Evolutionary conservation across 768 basidiomycete species (phyloP), one percentile per base, ranked within the genome.

Genomic region (Calvatia gigantea): DNA sequence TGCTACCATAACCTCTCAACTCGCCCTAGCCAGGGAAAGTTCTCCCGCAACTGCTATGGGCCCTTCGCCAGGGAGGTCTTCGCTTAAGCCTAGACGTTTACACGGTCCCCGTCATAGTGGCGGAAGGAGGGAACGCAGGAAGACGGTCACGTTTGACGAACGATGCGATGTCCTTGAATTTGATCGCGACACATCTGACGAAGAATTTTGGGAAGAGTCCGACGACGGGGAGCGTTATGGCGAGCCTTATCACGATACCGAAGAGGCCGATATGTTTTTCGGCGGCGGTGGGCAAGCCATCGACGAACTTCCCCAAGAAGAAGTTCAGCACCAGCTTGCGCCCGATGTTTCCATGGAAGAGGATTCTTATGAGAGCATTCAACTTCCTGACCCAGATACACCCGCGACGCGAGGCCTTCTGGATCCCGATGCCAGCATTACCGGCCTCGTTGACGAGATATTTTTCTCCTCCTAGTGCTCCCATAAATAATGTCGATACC

Each of bases 131-230:
- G 80, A 82, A 61, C 77, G 82, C 27, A 69, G 87, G 58, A 93
- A 91, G 67, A 91, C 83, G 0, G 92, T 94, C 25, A 88, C 83
- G 1, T 94, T 89, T 56, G 80, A 86, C 65, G 86, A 89, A 59
- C 78, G 83, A 9, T 89, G 87, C 60, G 91, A 94, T 58, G 90
- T 94, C 9, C 69, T 92, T 28, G 90, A 92, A 64, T 91, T 90
- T 65, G 86, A 89, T 54, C 72, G 78, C 17, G 87, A 88, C 15
- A 56, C 54, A 11, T 56, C 54, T 6, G 66, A 67, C 19, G 67
- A 73, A 31, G 67, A 73, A 32, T 60, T 58, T 8, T 62, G 65
- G 32, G 68, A 66, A 3, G 60, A 47, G 23, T 62, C 60, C n/a
- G 62, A 65, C 27, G 62, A 65, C n/a, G 67, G 64, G 7, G 71